phyloP scores from a whole-genome alignment of 2,329 filamentous ascomycete species.

The Sordariomycetes sp. region DNA sequence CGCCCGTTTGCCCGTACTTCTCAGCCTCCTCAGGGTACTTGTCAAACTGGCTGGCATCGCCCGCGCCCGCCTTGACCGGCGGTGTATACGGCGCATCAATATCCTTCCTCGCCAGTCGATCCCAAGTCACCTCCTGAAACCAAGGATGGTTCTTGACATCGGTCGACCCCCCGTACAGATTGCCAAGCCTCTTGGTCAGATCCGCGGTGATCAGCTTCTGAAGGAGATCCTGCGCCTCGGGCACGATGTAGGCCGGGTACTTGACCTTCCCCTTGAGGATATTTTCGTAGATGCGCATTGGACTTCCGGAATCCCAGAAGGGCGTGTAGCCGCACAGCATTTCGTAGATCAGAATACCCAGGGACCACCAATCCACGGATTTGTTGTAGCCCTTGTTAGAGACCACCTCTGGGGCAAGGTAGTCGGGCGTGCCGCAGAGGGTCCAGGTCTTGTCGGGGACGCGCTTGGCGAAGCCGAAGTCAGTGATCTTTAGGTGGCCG shows the following conservation, averaged over 20 bases:
- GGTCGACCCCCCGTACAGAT: constrained; percentile 79
- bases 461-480: constrained; percentile 97
- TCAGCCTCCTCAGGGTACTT: constrained; percentile 97
- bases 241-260: constrained; percentile 92
- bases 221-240: constrained; percentile 86
- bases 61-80: constrained; percentile 84
- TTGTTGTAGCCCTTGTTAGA: constrained; percentile 99
- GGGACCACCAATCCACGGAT: constrained; percentile 98
- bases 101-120: constrained; percentile 85
- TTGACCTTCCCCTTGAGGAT: constrained; percentile 94
- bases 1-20: constrained; percentile 64
- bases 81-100: constrained; percentile 98
- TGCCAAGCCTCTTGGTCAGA: constrained; percentile 88
- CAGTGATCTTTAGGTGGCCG: constrained; percentile 92
- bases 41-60: constrained; percentile 96
- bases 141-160: constrained; percentile 94
- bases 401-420: constrained; percentile 96
- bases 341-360: constrained; percentile 97
- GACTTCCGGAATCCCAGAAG: constrained; percentile 96
- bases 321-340: constrained; percentile 99
- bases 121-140: constrained; percentile 98
- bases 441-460: constrained; percentile 99
- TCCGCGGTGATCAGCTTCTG: constrained; percentile 91
- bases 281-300: constrained; percentile 99
- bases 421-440: constrained; percentile 93